These are phyloP conservation scores for Microdochium nivale DNA, from an alignment of 2,329 filamentous ascomycete genomes.

Conservation along the genomic window DNA sequence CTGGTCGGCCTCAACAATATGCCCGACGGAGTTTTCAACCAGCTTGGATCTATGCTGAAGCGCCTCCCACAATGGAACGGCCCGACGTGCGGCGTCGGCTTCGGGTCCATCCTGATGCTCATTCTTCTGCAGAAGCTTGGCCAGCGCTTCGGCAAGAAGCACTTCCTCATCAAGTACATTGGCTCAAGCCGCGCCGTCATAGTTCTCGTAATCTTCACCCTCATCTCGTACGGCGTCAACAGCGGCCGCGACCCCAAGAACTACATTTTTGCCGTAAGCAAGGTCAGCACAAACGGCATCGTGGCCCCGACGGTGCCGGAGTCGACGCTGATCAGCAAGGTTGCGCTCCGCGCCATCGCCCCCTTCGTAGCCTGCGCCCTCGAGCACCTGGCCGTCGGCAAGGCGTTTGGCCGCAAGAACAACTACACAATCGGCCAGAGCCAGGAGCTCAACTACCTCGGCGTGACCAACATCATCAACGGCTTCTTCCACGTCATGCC, in stretches of 20 bases:
- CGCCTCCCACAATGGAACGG: constrained; percentile 48
- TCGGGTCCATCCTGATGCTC: constrained; percentile 47
- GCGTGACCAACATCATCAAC: constrained; percentile 54
- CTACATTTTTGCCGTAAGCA: constrained; percentile 48
- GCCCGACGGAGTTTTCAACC: constrained; percentile 39
- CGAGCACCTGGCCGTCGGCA: constrained; percentile 57
- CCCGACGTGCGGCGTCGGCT: constrained; percentile 49
- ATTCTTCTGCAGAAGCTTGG: constrained; percentile 48
- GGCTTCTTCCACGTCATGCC: constrained; percentile 57
- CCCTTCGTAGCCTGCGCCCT: constrained; percentile 53
- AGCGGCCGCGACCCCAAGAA: constrained; percentile 31
- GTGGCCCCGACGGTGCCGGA: constrained; percentile 38
- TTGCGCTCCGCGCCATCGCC: constrained; percentile 45
- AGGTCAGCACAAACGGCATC: constrained; percentile 48
- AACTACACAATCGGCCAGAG: constrained; percentile 55
- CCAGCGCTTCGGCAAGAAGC: constrained; percentile 48
- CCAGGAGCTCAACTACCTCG: constrained; percentile 57
- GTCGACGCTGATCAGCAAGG: constrained; percentile 37
- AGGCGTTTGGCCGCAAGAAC: constrained; percentile 53
- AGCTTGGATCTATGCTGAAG: constrained; percentile 50
- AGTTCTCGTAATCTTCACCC: constrained; percentile 51
- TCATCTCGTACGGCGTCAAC: constrained; percentile 56
- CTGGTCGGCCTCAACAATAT: constrained; percentile 48
- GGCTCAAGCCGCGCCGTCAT: constrained; percentile 53
- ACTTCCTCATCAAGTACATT: constrained; percentile 48